These are phyloP conservation scores for Diplodia seriata DNA, from an alignment of 2,329 filamentous ascomycete genomes.

Conservation along the genomic window DNA sequence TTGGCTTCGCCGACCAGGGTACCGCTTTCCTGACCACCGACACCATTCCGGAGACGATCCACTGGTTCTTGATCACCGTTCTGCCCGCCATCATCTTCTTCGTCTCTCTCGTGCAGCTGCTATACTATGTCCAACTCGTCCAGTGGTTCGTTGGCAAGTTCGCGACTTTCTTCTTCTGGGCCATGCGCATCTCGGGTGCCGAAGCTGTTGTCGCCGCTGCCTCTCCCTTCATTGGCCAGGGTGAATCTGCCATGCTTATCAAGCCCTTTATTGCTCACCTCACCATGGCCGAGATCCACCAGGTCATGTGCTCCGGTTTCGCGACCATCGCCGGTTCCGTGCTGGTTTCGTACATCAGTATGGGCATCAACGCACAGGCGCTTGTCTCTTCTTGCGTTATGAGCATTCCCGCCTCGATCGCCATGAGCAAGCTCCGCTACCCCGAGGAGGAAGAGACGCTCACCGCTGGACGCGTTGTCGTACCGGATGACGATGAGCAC, in stretches of 20 bases:
- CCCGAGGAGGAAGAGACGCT: constrained; percentile 87
- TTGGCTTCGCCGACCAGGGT: constrained; percentile 78
- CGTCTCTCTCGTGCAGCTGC: constrained; percentile 85
- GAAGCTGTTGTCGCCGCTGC: constrained; percentile 94
- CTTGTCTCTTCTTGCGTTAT: constrained; percentile 93
- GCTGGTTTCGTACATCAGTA: constrained; percentile 81
- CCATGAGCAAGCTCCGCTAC: constrained; percentile 87
- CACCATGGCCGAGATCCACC: constrained; percentile 86
- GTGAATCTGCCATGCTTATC: constrained; percentile 92
- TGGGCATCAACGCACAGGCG: constrained; percentile 84
- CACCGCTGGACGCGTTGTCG: constrained; percentile 79
- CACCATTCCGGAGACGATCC: constrained; percentile 49
- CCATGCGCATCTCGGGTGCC: constrained; percentile 82
- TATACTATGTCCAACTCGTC: constrained; percentile 80
- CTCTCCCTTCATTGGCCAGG: constrained; percentile 92
- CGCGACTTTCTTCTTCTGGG: constrained; percentile 90
- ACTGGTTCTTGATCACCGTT: constrained; percentile 78
- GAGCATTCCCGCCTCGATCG: constrained; percentile 90
- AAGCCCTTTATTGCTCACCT: constrained; percentile 84
- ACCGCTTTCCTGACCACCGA: constrained; percentile 70
- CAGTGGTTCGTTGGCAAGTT: constrained; percentile 93
- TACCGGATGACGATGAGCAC: constrained; percentile 80
- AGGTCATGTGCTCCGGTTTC: constrained; percentile 91
- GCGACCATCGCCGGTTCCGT: constrained; percentile 91
- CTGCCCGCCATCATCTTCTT: constrained; percentile 97